phyloP scores from a whole-genome alignment of 1,139 yeast species.

The Geotrichum phurueaensis region DNA sequence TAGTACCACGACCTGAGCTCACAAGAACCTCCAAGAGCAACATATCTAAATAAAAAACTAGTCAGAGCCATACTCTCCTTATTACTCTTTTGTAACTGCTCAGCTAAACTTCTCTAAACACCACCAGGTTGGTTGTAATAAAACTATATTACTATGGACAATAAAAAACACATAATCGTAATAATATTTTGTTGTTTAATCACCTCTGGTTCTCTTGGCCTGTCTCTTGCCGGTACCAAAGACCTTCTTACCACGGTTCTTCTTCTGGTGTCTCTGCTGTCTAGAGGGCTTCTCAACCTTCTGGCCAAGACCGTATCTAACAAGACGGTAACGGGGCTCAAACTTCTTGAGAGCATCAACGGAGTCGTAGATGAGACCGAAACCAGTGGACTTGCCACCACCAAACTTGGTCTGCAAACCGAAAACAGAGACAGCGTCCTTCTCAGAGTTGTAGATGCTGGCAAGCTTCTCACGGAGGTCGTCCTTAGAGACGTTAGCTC shows the following conservation, averaged over 20 bases:
- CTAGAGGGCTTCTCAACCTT: constrained; percentile 97
- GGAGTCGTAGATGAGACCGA: constrained; percentile 98
- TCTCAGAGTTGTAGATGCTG: constrained; percentile 94
- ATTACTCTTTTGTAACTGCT: not conserved
- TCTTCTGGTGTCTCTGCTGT: constrained; percentile 99
- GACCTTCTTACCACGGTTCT: constrained; percentile 99
- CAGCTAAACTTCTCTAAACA: not conserved
- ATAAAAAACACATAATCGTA: not conserved
- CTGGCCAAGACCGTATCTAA: constrained; percentile 96
- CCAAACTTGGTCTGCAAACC: constrained; percentile 99
- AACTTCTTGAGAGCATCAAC: constrained; percentile 96
- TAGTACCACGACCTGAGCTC: not conserved
- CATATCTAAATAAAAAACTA: not conserved
- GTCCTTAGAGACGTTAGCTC: constrained; percentile 98
- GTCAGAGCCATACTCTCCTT: not conserved
- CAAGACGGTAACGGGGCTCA: constrained; percentile 99
- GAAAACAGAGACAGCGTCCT: constrained; percentile 97
- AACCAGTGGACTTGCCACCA: constrained; percentile 99
- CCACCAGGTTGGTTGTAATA: not conserved
- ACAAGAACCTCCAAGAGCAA: not conserved
- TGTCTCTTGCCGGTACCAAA: constrained; percentile 96
- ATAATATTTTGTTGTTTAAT: constrained; percentile 4
- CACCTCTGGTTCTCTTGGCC: constrained; percentile 52
- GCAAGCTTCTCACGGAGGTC: constrained; percentile 98
- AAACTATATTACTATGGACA: not conserved